phyloP scores from a whole-genome alignment of 1,139 yeast species.

The Pichia sp. region DNA sequence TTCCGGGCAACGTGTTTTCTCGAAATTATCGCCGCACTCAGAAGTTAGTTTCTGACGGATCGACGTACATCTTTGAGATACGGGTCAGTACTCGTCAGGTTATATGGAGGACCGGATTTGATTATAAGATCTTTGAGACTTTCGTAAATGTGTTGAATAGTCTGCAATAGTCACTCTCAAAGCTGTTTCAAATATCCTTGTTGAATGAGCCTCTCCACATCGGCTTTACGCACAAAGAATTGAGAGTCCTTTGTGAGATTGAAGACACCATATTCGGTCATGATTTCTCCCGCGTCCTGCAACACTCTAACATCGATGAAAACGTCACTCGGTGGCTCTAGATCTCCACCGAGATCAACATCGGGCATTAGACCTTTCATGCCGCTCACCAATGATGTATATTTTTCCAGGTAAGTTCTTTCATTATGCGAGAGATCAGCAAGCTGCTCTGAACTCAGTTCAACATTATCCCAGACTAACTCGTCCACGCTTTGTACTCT shows the following conservation, averaged over 20 bases:
- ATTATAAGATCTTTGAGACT: constrained; percentile 23
- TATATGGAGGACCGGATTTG: constrained; percentile 22
- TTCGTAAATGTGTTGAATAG: constrained; percentile 14
- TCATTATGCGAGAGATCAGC: constrained; percentile 70
- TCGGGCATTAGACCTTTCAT: constrained; percentile 78
- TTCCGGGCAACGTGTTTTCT: constrained; percentile 19
- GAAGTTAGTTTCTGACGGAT: constrained; percentile 2
- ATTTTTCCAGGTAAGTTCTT: constrained; percentile 67
- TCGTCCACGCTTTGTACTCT: constrained; percentile 64
- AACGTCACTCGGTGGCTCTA: constrained; percentile 86
- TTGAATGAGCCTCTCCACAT: constrained; percentile 87
- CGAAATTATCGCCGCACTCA: constrained; percentile 19
- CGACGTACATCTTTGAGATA: constrained; percentile 4
- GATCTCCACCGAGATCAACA: constrained; percentile 79
- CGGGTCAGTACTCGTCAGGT: neutral
- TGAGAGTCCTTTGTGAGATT: constrained; percentile 93
- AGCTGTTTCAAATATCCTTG: constrained; percentile 88
- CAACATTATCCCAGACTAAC: constrained; percentile 57
- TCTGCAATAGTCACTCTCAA: constrained; percentile 21
- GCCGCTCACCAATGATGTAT: constrained; percentile 64
- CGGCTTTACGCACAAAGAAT: constrained; percentile 87
- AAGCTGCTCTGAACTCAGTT: constrained; percentile 26
- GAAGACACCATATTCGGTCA: constrained; percentile 95
- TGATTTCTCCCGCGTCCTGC: constrained; percentile 94
- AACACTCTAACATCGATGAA: constrained; percentile 91